A percentile compares a stretch with the other conserved stretches of the same genome.
These are phyloP conservation scores for Endoconidiophora laricicola DNA, from an alignment of 2,329 filamentous ascomycete genomes.

Conservation along the genomic window DNA sequence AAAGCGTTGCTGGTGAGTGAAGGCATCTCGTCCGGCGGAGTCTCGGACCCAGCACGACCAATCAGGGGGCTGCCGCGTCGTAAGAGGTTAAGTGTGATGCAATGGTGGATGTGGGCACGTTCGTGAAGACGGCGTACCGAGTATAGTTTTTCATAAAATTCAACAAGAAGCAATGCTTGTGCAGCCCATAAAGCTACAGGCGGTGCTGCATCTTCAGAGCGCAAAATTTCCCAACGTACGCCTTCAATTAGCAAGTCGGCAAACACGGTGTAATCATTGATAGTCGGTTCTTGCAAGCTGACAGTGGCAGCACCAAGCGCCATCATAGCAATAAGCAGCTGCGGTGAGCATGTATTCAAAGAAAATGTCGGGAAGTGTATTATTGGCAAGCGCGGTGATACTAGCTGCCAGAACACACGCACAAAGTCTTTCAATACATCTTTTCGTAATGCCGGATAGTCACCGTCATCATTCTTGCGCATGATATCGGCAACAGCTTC, in stretches of 20 bases:
- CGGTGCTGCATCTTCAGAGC: constrained; percentile 63
- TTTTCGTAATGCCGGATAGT: constrained; percentile 41
- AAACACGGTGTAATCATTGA: constrained; percentile 31
- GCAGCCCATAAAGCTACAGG: constrained; percentile 80
- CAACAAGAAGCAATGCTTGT: constrained; percentile 65
- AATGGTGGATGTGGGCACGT: constrained; percentile 77
- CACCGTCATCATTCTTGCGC: constrained; percentile 24
- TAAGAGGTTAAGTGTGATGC: constrained; percentile 70
- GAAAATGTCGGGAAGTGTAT: constrained; percentile 79
- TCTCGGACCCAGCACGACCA: constrained; percentile 61
- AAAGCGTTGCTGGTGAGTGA: constrained; percentile 27
- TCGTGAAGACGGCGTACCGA: constrained; percentile 71
- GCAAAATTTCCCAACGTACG: constrained; percentile 70
- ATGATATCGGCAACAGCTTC: constrained; percentile 20
- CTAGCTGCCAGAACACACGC: constrained; percentile 73
- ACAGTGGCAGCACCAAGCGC: constrained; percentile 69
- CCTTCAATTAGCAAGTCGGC: constrained; percentile 49
- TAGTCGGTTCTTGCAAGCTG: constrained; percentile 44
- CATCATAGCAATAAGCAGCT: constrained; percentile 67
- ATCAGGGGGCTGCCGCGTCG: constrained; percentile 74
- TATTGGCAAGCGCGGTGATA: constrained; percentile 74
- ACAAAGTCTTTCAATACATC: constrained; percentile 76
- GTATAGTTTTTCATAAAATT: constrained; percentile 87
- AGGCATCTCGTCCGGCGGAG: constrained; percentile 41
- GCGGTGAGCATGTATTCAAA: constrained; percentile 58